Conservation (phyloP, 2,329 filamentous ascomycete species). For the Periconia sp. region DNA sequence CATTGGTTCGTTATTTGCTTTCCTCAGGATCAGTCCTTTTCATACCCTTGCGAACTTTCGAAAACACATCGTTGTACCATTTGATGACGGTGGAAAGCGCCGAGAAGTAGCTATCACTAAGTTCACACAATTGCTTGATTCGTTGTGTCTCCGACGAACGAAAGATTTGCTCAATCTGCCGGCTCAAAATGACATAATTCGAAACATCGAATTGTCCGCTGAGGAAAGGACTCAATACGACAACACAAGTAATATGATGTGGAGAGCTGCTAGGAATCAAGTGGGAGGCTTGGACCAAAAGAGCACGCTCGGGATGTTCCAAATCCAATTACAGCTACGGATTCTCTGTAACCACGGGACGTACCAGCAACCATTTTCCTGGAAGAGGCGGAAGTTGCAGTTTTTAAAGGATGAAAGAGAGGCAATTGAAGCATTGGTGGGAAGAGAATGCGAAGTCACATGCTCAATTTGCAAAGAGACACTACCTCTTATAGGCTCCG, state of each 20-base stretch:
- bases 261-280: slow-evolving; percentile 47
- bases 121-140: slow-evolving; percentile 39
- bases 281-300: slow-evolving; percentile 42
- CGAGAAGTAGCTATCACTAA: slow-evolving; percentile 24
- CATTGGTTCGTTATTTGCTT: slow-evolving; percentile 58
- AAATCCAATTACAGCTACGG: slow-evolving; percentile 54
- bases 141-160: slow-evolving; percentile 52
- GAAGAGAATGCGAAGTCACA: slow-evolving; percentile 31
- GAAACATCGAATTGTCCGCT: slow-evolving; percentile 40
- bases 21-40: slow-evolving; percentile 54
- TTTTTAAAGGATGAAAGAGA: slow-evolving; percentile 45
- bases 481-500: slow-evolving; percentile 26
- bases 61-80: slow-evolving; percentile 52
- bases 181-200: slow-evolving; percentile 25
- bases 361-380: slow-evolving; percentile 54
- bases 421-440: slow-evolving; percentile 34
- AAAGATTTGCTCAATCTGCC: slow-evolving; percentile 51
- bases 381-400: slow-evolving; percentile 44
- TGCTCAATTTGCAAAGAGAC: slow-evolving; percentile 39
- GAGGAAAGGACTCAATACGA: slow-evolving; percentile 38
- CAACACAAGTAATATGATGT: slow-evolving; percentile 43
- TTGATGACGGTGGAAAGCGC: slow-evolving; percentile 34
- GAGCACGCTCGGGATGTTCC: slow-evolving; percentile 54
- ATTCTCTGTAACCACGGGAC: slow-evolving; percentile 60
- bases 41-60: slow-evolving; percentile 51